Evolutionary conservation across 1,284 basidiomycete species (phyloP), one percentile per base, ranked within the genome.

Genomic region (Sphagnurus paluster): DNA sequence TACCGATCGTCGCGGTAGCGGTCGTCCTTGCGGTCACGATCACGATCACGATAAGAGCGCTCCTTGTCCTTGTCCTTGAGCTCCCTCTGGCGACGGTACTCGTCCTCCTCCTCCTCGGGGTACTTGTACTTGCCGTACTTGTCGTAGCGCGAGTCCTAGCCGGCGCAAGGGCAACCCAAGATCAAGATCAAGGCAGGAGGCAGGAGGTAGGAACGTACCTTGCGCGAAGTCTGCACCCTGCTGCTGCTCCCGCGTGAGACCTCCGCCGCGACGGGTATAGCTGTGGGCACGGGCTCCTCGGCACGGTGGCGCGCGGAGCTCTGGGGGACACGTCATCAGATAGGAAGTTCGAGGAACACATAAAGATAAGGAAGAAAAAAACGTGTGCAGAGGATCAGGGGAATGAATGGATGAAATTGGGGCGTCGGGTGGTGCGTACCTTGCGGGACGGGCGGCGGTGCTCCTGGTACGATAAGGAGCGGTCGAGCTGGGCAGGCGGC

Each of bases 91-190:
- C 42, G 34, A 7, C 40, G 42, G 21, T 46, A 23, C 7, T 45
- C 30, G 16, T 40, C 38, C 39, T 33, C 26, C 6, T 33, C 35
- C 5, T 28, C 44, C 19, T 23, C 10, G 8, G 40, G 24, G 29
- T 32, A 21, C 21, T 20, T 3, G 23, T 34, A 7, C 23, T 53
- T 40, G 24, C n/a, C n/a, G 26, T 43, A 26, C 20, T 43, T 20
- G 17, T 52, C 32, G 29, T 49, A 39, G 37, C 26, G 46, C 5
- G 41, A 46, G 9, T 42, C 46, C 29, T 50, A 37, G 35, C 20
- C 30, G 17, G 32, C 34, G 34, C 10, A 23, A 13, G 19, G n/a
- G n/a, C n/a, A 33, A 33, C 5, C 8, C 16, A 20, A 35, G 24
- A 25, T 20, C 23, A 43, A 40, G 11, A 44, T n/a, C n/a, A 13